These are phyloP conservation scores for Pelagomonas calceolata DNA, from an alignment of 108 stramenopile species.

Conservation along the genomic window DNA sequence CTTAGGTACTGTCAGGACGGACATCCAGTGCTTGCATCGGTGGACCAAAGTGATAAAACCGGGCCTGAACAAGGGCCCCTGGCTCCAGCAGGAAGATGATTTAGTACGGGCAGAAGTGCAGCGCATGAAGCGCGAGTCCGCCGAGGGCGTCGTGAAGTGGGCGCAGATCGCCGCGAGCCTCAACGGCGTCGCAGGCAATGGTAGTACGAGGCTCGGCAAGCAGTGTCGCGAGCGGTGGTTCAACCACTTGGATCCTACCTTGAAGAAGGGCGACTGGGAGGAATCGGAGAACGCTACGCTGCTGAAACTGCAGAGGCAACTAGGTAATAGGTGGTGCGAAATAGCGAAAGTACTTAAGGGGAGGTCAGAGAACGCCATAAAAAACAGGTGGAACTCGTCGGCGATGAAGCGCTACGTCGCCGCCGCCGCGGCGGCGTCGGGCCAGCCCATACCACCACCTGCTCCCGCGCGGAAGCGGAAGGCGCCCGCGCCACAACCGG, in stretches of 20 bases:
- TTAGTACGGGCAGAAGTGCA: slow-evolving; percentile 24
- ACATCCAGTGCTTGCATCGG: slow-evolving; percentile 14
- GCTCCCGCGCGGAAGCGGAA: too few species aligned
- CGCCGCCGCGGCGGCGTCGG: too few species aligned
- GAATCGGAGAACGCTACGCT: slow-evolving; percentile 72
- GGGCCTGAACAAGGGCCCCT: slow-evolving; percentile 72
- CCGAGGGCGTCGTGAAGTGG: slow-evolving; percentile 47
- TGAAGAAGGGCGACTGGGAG: slow-evolving; percentile 86
- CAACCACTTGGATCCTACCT: slow-evolving; percentile 91
- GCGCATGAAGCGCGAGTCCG: background rate
- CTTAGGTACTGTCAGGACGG: slow-evolving; percentile 1
- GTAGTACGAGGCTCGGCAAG: slow-evolving; percentile 88
- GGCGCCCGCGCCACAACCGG: too few species aligned
- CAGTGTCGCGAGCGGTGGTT: slow-evolving; percentile 98
- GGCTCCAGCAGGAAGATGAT: slow-evolving; percentile 60
- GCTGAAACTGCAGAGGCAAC: slow-evolving; percentile 53
- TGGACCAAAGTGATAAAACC: slow-evolving; percentile 8
- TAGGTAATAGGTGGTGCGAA: slow-evolving; percentile 77
- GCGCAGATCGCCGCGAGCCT: slow-evolving; percentile 76
- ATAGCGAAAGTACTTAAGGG: slow-evolving; percentile 87
- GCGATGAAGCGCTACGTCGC: background rate
- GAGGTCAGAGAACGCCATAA: slow-evolving; percentile 87
- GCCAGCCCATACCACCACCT: too few species aligned
- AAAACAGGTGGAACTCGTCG: slow-evolving; percentile 73
- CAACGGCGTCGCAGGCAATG: too few species aligned